phyloP scores from a whole-genome alignment of 1,284 basidiomycete species.

The Lentinula novae-zelandiae region DNA sequence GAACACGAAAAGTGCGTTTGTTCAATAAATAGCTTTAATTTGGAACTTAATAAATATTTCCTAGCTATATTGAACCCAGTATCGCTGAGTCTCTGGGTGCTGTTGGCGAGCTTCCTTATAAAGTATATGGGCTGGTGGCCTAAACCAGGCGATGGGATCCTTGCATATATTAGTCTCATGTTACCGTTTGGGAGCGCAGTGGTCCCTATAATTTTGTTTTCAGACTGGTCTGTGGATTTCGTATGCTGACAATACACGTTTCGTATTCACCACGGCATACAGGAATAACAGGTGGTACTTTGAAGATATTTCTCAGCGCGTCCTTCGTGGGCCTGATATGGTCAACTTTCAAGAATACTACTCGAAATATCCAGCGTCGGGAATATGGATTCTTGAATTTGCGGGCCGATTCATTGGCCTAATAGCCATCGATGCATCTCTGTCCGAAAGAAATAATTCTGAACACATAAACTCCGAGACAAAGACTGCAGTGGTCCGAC shows the following conservation, averaged over 20 bases:
- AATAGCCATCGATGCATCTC: conserved; percentile 61
- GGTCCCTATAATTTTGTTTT: conserved; percentile 60
- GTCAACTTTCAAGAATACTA: conserved; percentile 55
- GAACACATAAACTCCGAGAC: conserved; percentile 32
- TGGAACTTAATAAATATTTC: background rate
- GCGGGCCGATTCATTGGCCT: conserved; percentile 60
- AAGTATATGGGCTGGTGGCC: conserved; percentile 69
- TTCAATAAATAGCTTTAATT: background rate
- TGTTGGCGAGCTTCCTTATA: conserved; percentile 53
- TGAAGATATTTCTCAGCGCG: conserved; percentile 49
- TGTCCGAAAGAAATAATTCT: conserved; percentile 2
- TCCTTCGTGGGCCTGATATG: conserved; percentile 59
- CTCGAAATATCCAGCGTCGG: conserved; percentile 52
- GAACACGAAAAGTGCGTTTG: conserved; percentile 54
- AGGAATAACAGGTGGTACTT: conserved; percentile 73
- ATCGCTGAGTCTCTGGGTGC: conserved; percentile 56
- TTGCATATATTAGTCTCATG: conserved; percentile 55
- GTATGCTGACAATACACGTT: background rate
- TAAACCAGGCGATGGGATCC: conserved; percentile 31
- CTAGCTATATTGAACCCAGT: conserved; percentile 62
- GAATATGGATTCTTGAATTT: conserved; percentile 68
- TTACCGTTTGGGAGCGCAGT: conserved; percentile 63
- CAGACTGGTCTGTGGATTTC: conserved; percentile 60
- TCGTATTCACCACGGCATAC: background rate
- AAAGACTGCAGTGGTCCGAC: conserved; percentile 60